Conservation (phyloP, 495 filamentous ascomycete species). For the Daldinia bambusicola region DNA sequence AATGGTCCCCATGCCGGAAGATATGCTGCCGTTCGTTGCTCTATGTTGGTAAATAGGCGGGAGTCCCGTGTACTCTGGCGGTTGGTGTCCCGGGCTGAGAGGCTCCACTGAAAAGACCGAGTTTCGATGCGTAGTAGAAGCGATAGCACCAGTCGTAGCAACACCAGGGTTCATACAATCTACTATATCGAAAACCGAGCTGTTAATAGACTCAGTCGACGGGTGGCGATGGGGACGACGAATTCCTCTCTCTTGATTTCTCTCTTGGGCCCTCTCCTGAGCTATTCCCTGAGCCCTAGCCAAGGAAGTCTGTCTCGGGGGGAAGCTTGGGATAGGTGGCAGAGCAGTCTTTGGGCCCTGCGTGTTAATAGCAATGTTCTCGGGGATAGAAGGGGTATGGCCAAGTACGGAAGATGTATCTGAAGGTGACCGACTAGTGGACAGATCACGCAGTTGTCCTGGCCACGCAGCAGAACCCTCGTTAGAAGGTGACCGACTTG, state of each 20-base stretch:
- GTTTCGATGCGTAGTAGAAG: conserved; percentile 15
- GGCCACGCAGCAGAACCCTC: conserved; percentile 32
- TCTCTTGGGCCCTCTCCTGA: conserved; percentile 10
- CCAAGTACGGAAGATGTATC: conserved; percentile 36
- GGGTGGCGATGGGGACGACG: conserved; percentile 39
- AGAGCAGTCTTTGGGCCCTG: conserved; percentile 31
- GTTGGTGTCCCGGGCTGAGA: conserved; percentile 28
- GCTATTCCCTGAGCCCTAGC: conserved; percentile 14
- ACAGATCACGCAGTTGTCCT: conserved; percentile 28
- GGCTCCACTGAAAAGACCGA: conserved; percentile 29
- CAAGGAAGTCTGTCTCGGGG: conserved; percentile 44
- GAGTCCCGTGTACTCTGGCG: conserved; percentile 39
- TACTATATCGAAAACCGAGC: conserved; percentile 48
- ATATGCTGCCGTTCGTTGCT: conserved; percentile 29
- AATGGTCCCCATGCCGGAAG: conserved; percentile 33
- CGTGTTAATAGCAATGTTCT: conserved; percentile 29
- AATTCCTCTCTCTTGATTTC: conserved; percentile 19
- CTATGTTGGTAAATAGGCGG: conserved; percentile 42
- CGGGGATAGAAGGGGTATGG: conserved; percentile 32
- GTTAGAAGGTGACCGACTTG: conserved; percentile 31
- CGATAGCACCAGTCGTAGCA: background rate
- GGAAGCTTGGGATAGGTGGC: conserved; percentile 30
- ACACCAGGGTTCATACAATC: conserved; percentile 37
- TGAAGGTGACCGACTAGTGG: conserved; percentile 30
- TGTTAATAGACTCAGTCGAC: conserved; percentile 50